Conservation (phyloP, 2,329 filamentous ascomycete genomes). For the Sporothrix globosa region DNA sequence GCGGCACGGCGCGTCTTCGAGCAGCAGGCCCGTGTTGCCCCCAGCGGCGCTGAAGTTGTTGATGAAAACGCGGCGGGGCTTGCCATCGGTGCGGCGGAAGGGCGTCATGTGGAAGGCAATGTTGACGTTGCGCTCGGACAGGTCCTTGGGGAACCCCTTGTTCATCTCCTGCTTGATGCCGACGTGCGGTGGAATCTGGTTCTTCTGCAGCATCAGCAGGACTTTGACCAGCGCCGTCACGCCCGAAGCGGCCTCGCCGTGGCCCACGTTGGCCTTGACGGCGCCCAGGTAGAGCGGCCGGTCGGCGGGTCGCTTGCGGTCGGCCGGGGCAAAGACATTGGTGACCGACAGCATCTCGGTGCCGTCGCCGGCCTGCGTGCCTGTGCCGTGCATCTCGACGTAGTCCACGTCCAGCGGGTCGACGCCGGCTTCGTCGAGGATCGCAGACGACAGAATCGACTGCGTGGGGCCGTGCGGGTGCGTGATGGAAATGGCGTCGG, state of each 20-base stretch:
- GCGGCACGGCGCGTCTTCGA: conserved; percentile 61
- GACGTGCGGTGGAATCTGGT: conserved; percentile 65
- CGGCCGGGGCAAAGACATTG: conserved; percentile 53
- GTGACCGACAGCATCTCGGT: conserved; percentile 81
- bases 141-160: conserved; percentile 59
- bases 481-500: conserved; percentile 79
- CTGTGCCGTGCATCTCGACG: conserved; percentile 88
- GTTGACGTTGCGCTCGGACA: conserved; percentile 60
- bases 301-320: conserved; percentile 51
- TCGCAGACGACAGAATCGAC: conserved; percentile 68
- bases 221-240: conserved; percentile 66
- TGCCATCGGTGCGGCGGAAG: conserved; percentile 53
- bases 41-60: conserved; percentile 75
- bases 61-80: conserved; percentile 55
- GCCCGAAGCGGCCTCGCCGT: conserved; percentile 65
- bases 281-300: conserved; percentile 65
- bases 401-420: conserved; percentile 78
- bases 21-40: conserved; percentile 68
- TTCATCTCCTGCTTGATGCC: conserved; percentile 69
- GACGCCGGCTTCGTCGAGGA: conserved; percentile 72
- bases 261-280: conserved; percentile 67
- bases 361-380: conserved; percentile 81
- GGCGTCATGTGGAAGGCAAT: conserved; percentile 60
- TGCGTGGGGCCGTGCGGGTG: conserved; percentile 80
- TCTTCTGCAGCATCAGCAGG: conserved; percentile 66